Conservation (phyloP, 805 yeast species). For the Suhomyces sp. region DNA sequence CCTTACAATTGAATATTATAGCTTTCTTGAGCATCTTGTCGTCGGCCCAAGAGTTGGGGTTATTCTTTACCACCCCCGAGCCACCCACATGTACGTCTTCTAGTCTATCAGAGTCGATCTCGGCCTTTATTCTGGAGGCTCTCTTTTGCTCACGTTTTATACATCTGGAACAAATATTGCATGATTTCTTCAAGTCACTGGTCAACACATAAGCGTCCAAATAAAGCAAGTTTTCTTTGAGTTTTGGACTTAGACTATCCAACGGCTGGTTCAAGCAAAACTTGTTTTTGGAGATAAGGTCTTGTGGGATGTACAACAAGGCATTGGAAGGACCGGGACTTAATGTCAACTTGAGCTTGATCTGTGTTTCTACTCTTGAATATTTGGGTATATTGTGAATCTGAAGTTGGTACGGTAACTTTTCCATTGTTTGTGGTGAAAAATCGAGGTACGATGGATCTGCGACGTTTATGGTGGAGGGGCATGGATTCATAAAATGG, state of each 20-base stretch:
- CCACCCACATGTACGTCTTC: slow-evolving; percentile 14
- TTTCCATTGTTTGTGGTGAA: slow-evolving; percentile 31
- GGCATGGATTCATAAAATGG: slow-evolving; percentile 36
- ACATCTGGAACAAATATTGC: slow-evolving; percentile 84
- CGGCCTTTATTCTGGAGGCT: slow-evolving; percentile 86
- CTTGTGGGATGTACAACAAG: slow-evolving; percentile 77
- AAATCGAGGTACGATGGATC: slow-evolving; percentile 37
- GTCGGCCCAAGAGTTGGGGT: slow-evolving; percentile 73
- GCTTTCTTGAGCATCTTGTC: slow-evolving; percentile 75
- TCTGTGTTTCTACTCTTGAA: slow-evolving; percentile 95
- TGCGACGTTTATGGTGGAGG: slow-evolving; percentile 27
- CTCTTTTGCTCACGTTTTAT: slow-evolving; percentile 90
- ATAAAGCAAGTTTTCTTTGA: slow-evolving; percentile 54
- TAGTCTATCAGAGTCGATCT: slow-evolving; percentile 21
- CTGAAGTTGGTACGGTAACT: slow-evolving; percentile 48
- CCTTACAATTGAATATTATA: slow-evolving; percentile 87
- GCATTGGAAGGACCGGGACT: slow-evolving; percentile 76
- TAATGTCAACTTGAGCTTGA: slow-evolving; percentile 66
- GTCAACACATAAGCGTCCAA: slow-evolving; percentile 81
- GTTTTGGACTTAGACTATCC: slow-evolving; percentile 37
- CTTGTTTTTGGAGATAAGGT: slow-evolving; percentile 83
- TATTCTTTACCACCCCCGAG: slow-evolving; percentile 40
- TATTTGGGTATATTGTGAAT: slow-evolving; percentile 68
- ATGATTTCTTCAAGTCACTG: slow-evolving; percentile 45
- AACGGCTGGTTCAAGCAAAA: slow-evolving; percentile 59